Conservation (phyloP, 2,329 filamentous ascomycete genomes). For the Alternaria longipes region DNA sequence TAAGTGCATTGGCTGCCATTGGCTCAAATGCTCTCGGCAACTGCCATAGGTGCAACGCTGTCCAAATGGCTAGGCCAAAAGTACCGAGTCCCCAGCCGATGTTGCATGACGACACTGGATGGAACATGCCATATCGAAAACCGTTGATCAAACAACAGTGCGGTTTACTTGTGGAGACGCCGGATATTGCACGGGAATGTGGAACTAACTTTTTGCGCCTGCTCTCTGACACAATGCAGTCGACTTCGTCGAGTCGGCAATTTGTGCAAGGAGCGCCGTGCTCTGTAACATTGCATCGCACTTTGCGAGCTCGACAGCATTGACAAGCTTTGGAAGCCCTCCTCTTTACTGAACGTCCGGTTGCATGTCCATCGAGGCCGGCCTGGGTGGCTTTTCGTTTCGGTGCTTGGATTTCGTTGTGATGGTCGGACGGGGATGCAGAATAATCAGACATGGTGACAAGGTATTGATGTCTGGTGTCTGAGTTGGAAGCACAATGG, state of each 20-base stretch:
- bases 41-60: constrained; percentile 29
- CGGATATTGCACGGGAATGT: constrained; percentile 33
- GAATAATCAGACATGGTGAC: constrained; percentile 51
- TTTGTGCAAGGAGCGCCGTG: constrained; percentile 86
- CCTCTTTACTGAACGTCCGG: constrained; percentile 72
- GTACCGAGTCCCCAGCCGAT: constrained; percentile 23
- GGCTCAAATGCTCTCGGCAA: constrained; percentile 18
- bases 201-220: constrained; percentile 81
- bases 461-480: constrained; percentile 23
- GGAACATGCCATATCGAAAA: constrained; percentile 9
- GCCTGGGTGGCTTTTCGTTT: constrained; percentile 68
- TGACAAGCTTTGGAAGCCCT: constrained; percentile 92
- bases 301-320: constrained; percentile 87
- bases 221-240: constrained; percentile 75
- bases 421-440: constrained; percentile 47
- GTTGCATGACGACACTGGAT: constrained; percentile 36
- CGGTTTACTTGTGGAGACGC: constrained; percentile 21
- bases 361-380: constrained; percentile 60
- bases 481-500: constrained; percentile 24
- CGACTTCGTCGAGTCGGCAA: constrained; percentile 81
- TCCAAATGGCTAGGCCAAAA: constrained; percentile 32
- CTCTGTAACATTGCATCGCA: constrained; percentile 92
- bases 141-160: constrained; percentile 20
- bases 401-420: constrained; percentile 49
- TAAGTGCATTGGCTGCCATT: constrained; percentile 11